These are phyloP conservation scores for Mucor racemosus DNA, from an alignment of 371 early-diverging fungal genomes.

Conservation along the genomic window DNA sequence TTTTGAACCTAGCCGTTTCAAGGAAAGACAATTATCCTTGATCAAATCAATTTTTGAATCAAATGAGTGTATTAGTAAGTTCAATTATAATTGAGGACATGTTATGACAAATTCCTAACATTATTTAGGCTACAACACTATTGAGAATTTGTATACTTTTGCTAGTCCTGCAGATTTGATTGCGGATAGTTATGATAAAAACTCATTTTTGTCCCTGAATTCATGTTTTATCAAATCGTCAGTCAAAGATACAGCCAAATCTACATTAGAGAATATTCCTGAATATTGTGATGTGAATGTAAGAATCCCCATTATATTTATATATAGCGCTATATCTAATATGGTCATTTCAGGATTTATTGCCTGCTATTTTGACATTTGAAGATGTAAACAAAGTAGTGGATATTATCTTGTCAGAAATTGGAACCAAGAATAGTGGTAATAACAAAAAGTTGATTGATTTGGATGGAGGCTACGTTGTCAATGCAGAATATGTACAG, in stretches of 20 bases:
- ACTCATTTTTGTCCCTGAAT: constrained; percentile 7
- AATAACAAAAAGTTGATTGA: constrained; percentile 11
- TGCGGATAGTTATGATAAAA: constrained; percentile 9
- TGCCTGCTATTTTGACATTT: constrained; percentile 19
- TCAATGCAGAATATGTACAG: constrained; percentile 25
- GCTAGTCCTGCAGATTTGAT: constrained; percentile 21
- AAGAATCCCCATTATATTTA: neutral
- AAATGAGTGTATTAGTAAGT: constrained; percentile 29
- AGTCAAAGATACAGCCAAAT: constrained; percentile 15
- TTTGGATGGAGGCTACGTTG: constrained; percentile 25
- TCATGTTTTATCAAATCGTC: constrained; percentile 24
- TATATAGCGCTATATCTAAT: neutral
- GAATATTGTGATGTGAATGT: constrained; percentile 28
- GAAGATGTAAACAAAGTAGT: constrained; percentile 27
- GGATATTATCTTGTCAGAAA: constrained; percentile 20
- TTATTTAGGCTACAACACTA: constrained; percentile 13
- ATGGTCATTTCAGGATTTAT: constrained; percentile 9
- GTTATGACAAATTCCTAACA: neutral
- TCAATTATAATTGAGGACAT: neutral
- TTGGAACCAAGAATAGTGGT: neutral
- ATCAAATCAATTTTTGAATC: constrained; percentile 30
- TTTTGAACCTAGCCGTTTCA: constrained; percentile 27
- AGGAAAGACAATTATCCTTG: constrained; percentile 20
- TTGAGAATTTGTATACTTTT: constrained; percentile 26
- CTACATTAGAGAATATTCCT: constrained; percentile 1